Conservation (phyloP, 164 flowering plant genomes). For the Cinnamomum micranthum region DNA sequence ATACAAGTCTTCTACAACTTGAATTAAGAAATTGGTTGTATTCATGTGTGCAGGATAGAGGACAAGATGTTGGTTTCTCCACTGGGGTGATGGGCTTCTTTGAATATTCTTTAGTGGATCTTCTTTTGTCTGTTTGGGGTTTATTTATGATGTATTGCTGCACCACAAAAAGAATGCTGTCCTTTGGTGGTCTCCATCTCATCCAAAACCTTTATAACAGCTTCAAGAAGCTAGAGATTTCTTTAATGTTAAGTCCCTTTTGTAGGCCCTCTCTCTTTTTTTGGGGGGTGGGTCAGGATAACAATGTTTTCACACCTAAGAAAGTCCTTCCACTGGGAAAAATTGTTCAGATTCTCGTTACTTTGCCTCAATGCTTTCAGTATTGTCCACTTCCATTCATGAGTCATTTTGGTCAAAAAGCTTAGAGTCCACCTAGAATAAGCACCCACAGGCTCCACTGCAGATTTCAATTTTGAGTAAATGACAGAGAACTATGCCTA, state of each 20-base stretch:
- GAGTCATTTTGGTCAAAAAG: no score
- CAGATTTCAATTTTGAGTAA: no score
- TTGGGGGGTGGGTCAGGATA: no score
- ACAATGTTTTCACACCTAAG: no score
- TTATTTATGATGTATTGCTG: not conserved
- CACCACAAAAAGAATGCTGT: constrained; percentile 5
- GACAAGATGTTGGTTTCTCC: not conserved
- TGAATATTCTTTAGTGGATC: not conserved
- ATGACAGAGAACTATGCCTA: no score
- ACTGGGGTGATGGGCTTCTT: not conserved
- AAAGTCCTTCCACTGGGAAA: no score
- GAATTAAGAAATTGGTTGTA: not conserved
- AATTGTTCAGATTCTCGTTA: no score
- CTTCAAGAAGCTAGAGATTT: not conserved
- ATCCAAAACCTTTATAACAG: not conserved
- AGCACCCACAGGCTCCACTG: no score
- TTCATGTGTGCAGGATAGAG: constrained; percentile 14
- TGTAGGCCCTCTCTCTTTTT: not conserved
- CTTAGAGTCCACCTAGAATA: no score
- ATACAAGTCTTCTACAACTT: not conserved
- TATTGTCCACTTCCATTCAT: no score
- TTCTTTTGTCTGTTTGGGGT: constrained; percentile 5
- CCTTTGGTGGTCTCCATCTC: not conserved
- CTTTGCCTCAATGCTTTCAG: no score
- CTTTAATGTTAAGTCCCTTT: not conserved